Evolutionary conservation across 78 protist species (phyloP).

Genomic region (Polysphondylium violaceum): DNA sequence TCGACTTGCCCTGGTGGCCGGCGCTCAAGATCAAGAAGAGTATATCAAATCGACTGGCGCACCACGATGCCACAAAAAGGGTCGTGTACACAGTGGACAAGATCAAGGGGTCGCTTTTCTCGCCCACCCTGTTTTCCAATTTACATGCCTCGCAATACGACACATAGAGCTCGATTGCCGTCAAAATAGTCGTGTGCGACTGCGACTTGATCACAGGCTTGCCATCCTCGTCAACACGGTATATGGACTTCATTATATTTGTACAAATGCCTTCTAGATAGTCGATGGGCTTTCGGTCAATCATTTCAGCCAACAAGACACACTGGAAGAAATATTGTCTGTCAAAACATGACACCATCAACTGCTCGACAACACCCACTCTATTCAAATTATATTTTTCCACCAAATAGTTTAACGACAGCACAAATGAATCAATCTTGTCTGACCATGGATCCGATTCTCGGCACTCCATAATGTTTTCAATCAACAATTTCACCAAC

Average conservation of each 20-base stretch:
- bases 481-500: conserved; percentile 21
- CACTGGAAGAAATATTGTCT: conserved; percentile 53
- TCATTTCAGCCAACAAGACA: not conserved
- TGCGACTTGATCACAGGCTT: not conserved
- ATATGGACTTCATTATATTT: conserved; percentile 37
- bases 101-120: not conserved
- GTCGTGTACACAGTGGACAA: conserved; percentile 23
- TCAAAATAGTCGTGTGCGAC: too few species aligned
- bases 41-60: conserved; percentile 42
- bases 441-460: conserved; percentile 13
- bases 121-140: too few species aligned
- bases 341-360: conserved; percentile 28
- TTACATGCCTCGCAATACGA: too few species aligned
- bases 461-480: not conserved
- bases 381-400: conserved; percentile 17
- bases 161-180: too few species aligned
- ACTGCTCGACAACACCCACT: not conserved
- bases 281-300: not conserved
- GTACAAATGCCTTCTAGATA: conserved; percentile 8
- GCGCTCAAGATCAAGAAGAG: not conserved
- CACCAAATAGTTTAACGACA: not conserved
- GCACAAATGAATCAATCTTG: not conserved
- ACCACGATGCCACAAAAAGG: conserved; percentile 43
- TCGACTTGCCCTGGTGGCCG: not conserved
- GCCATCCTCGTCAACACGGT: conserved; percentile 21